Conservation (phyloP, 2,329 filamentous ascomycete genomes). For the Blastomyces gilchristii region DNA sequence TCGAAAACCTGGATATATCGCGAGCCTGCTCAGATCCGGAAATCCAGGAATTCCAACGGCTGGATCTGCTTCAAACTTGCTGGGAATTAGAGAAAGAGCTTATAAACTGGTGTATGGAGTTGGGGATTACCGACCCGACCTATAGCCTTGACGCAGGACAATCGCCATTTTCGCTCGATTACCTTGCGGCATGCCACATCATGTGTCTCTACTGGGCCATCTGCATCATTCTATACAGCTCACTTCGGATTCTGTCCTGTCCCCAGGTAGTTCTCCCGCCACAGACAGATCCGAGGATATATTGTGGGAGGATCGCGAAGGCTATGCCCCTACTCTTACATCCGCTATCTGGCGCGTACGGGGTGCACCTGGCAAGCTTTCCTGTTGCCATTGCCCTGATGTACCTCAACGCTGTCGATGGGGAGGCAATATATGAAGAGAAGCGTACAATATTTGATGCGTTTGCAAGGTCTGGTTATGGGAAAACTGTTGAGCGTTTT, state of each 20-base stretch:
- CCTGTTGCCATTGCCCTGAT: slow-evolving; percentile 7
- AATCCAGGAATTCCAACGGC: not conserved
- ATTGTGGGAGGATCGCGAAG: slow-evolving; percentile 7
- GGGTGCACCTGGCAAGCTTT: slow-evolving; percentile 9
- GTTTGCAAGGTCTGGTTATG: slow-evolving; percentile 2
- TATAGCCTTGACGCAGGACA: slow-evolving; percentile 1
- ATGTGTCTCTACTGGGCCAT: slow-evolving; percentile 9
- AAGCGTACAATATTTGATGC: slow-evolving; percentile 8
- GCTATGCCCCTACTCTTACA: slow-evolving; percentile 5
- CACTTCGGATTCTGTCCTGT: slow-evolving; percentile 6
- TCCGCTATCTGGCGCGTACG: slow-evolving; percentile 8
- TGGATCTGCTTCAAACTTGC: not conserved
- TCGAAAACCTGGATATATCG: slow-evolving; percentile 22
- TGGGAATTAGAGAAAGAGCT: not conserved
- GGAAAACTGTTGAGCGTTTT: slow-evolving; percentile 7
- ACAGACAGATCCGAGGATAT: slow-evolving; percentile 7
- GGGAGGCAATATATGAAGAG: slow-evolving; percentile 5
- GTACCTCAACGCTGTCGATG: slow-evolving; percentile 7
- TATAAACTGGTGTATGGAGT: not conserved
- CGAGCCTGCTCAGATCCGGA: slow-evolving; percentile 3
- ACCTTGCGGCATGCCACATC: slow-evolving; percentile 8
- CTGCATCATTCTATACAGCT: slow-evolving; percentile 9
- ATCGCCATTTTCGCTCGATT: slow-evolving; percentile 7
- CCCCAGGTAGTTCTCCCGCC: slow-evolving; percentile 1
- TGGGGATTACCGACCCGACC: slow-evolving; percentile 1